Conservation (phyloP, 2,329 filamentous ascomycete species). For the Colletotrichum eleusines region DNA sequence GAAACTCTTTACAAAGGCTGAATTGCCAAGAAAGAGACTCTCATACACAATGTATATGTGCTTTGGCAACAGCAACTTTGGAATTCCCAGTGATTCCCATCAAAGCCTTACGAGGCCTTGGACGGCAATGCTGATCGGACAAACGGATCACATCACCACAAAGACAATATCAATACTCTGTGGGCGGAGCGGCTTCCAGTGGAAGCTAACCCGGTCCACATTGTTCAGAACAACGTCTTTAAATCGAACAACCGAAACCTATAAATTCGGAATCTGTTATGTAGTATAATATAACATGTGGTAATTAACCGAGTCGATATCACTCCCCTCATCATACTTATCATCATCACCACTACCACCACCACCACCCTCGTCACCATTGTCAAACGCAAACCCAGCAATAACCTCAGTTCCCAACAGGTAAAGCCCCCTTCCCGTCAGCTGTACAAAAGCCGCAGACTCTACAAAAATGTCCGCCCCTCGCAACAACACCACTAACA, state of each 20-base stretch:
- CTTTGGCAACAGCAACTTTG: neutral
- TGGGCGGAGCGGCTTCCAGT: neutral
- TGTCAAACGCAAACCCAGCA: neutral
- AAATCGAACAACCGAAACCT: neutral
- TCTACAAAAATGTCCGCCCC: neutral
- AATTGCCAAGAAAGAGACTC: too few relatives aligned
- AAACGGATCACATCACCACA: neutral
- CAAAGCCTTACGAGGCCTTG: neutral
- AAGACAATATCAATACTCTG: neutral
- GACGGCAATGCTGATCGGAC: neutral
- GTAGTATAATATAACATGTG: too few relatives aligned
- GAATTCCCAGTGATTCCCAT: neutral
- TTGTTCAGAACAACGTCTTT: neutral
- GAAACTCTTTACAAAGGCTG: neutral
- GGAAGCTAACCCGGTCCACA: neutral
- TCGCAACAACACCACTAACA: neutral
- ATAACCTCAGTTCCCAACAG: neutral
- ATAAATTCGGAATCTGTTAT: fast-evolving
- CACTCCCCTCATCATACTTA: neutral
- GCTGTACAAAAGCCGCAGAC: neutral
- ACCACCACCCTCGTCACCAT: neutral
- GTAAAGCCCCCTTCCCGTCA: neutral
- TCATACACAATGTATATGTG: neutral
- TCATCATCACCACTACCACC: too few relatives aligned
- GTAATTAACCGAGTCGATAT: neutral